A percentile compares a stretch with the other conserved stretches of the same genome.
Conservation (phyloP, 1,139 yeast genomes). For the Scheffersomyces titani region DNA sequence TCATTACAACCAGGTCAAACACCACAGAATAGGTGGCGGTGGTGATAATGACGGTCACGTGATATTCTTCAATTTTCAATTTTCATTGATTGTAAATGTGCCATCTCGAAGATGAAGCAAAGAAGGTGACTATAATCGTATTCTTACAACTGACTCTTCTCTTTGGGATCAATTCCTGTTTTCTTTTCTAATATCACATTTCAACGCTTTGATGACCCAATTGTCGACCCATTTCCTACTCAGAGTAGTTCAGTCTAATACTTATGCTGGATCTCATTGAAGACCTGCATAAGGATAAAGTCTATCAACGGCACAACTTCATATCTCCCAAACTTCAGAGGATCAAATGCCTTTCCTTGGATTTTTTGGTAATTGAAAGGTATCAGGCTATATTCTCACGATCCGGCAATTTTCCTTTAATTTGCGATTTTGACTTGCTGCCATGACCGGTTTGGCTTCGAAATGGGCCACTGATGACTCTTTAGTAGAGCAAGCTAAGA, state of each 20-base stretch:
- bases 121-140: background rate
- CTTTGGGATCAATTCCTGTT: too few relatives aligned
- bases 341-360: background rate
- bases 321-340: background rate
- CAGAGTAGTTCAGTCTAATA: background rate
- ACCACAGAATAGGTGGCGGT: background rate
- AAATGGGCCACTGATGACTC: conserved; percentile 40
- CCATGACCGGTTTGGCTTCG: conserved; percentile 36
- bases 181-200: background rate
- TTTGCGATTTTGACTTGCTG: background rate
- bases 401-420: background rate
- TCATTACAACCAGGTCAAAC: background rate
- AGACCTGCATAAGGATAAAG: background rate
- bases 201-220: background rate
- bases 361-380: background rate
- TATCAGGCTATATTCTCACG: background rate
- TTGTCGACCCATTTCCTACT: background rate
- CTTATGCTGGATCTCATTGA: background rate
- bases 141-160: background rate
- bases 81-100: too few relatives aligned
- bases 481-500: conserved; percentile 24
- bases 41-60: background rate
- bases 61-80: background rate
- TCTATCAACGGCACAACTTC: background rate
- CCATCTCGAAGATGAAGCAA: too few relatives aligned